phyloP scores from a whole-genome alignment of 768 basidiomycete genomes.

The Suillus subaureus region DNA sequence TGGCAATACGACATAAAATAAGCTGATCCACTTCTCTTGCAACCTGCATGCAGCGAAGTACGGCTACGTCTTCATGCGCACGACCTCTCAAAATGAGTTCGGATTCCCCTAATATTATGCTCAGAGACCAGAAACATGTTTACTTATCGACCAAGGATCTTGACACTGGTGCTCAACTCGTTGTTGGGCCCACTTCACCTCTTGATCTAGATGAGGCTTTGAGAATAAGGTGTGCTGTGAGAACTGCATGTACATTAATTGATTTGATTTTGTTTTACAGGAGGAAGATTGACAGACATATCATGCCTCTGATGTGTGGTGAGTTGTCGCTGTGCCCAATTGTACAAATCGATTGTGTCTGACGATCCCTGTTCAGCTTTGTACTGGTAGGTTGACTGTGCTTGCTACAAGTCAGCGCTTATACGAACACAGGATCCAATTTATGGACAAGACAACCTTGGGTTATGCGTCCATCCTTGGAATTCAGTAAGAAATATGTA shows the following conservation, averaged over 20 bases:
- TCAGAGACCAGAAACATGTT: slow-evolving; percentile 35
- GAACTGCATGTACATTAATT: background rate
- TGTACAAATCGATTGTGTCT: slow-evolving; percentile 2
- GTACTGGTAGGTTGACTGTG: slow-evolving; percentile 41
- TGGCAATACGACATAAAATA: too few species aligned
- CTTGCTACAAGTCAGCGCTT: background rate
- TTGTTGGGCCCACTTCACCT: slow-evolving; percentile 38
- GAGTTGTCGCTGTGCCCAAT: slow-evolving; percentile 26
- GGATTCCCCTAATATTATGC: background rate
- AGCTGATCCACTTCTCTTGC: background rate
- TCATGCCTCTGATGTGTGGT: slow-evolving; percentile 67
- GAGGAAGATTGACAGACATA: slow-evolving; percentile 62
- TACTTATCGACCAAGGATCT: slow-evolving; percentile 29
- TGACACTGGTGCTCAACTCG: slow-evolving; percentile 61
- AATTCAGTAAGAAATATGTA: slow-evolving; percentile 46
- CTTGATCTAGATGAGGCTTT: slow-evolving; percentile 51
- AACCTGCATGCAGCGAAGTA: background rate
- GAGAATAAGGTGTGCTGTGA: slow-evolving; percentile 44
- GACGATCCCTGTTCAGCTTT: slow-evolving; percentile 41
- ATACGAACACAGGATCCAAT: slow-evolving; percentile 52
- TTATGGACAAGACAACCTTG: slow-evolving; percentile 70
- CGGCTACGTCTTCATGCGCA: background rate
- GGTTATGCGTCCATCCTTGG: slow-evolving; percentile 64
- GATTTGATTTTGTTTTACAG: slow-evolving; percentile 19
- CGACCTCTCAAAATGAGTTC: background rate